A percentile compares a stretch with the other conserved stretches of the same genome.
Conservation (phyloP, 2,329 filamentous ascomycete genomes). For the Chalara sp. region DNA sequence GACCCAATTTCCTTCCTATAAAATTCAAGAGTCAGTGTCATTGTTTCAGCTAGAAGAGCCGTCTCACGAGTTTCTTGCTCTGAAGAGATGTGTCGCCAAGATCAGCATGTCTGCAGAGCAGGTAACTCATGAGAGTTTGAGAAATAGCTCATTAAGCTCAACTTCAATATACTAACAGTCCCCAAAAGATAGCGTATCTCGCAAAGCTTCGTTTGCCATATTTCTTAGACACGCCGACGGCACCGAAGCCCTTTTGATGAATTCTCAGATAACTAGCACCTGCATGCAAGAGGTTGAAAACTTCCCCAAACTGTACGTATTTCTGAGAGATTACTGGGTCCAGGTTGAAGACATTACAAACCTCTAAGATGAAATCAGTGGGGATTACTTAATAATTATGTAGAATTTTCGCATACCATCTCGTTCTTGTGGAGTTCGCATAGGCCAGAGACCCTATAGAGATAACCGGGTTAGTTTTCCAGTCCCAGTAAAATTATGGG, state of each 20-base stretch:
- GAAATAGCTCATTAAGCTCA: too few species aligned
- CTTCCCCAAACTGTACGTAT: constrained; percentile 62
- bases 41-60: too few species aligned
- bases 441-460: constrained; percentile 52
- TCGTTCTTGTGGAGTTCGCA: constrained; percentile 53
- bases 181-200: constrained; percentile 63
- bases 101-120: too few species aligned
- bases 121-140: too few species aligned
- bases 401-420: constrained; percentile 20
- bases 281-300: constrained; percentile 58
- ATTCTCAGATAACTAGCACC: constrained; percentile 59
- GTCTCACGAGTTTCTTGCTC: too few species aligned
- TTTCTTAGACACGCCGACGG: constrained; percentile 61
- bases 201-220: constrained; percentile 61
- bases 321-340: constrained; percentile 46
- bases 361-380: constrained; percentile 32
- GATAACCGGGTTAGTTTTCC: too few species aligned
- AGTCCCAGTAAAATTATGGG: too few species aligned
- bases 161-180: constrained; percentile 23
- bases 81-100: too few species aligned
- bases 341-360: constrained; percentile 59
- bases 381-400: too few species aligned
- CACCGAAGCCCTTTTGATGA: constrained; percentile 62
- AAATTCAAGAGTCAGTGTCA: too few species aligned
- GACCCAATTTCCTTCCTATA: constrained; percentile 53